Percentiles rank a stretch among this genome's conserved stretches.
phyloP scores from a whole-genome alignment of 306 rosid species.

The Fragaria vesca region DNA sequence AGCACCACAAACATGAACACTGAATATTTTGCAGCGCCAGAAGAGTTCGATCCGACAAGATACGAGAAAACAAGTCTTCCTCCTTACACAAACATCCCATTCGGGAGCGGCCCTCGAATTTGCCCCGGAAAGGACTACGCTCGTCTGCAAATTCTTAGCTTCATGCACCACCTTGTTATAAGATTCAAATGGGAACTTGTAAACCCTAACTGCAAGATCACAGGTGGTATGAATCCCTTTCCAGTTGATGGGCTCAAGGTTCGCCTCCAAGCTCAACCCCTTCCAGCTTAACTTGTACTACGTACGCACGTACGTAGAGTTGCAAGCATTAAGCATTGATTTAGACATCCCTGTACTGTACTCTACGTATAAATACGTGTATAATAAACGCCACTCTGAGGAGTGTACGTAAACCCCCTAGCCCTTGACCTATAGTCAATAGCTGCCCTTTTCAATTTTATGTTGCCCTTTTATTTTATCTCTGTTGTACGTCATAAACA shows the following conservation, averaged over 20 bases:
- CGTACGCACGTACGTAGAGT: neutral
- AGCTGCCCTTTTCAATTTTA: neutral
- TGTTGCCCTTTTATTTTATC: no score
- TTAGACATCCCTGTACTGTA: no score
- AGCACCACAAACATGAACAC: constrained; percentile 45
- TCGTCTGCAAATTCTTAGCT: constrained; percentile 44
- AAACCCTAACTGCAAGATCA: constrained; percentile 39
- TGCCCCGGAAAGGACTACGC: constrained; percentile 62
- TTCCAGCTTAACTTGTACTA: neutral
- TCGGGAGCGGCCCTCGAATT: constrained; percentile 63
- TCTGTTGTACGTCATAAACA: no score
- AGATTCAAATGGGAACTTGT: constrained; percentile 48
- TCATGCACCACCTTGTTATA: constrained; percentile 47
- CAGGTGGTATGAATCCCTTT: constrained; percentile 41
- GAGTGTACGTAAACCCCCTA: neutral
- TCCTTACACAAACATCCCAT: constrained; percentile 46
- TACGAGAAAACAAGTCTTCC: constrained; percentile 42
- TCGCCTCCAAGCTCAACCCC: constrained; percentile 31
- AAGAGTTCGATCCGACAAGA: constrained; percentile 49
- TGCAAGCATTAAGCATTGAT: neutral
- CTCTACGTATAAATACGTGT: no score
- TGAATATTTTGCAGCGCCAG: constrained; percentile 35
- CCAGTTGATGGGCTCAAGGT: constrained; percentile 43
- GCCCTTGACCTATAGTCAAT: neutral
- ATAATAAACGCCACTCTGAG: neutral